A percentile compares a stretch with the other conserved stretches of the same genome.
Evolutionary conservation across 768 basidiomycete genomes (phyloP).

Genomic region (Pleurotus tuber-regium): DNA sequence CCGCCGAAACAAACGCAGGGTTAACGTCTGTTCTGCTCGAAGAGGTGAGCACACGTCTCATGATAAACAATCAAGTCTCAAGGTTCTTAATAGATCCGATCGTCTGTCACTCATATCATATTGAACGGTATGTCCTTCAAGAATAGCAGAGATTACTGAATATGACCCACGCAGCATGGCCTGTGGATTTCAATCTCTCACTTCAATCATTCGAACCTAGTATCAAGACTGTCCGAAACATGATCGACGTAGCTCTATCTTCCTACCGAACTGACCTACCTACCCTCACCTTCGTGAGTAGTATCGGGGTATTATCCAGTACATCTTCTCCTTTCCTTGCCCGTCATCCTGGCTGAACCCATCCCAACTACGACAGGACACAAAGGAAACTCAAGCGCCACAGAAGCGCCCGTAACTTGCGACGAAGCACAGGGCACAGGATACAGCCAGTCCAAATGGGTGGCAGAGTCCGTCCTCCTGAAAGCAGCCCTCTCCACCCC

Average conservation of each 20-base stretch:
- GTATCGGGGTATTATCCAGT: slow-evolving; percentile 26
- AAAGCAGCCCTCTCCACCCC: slow-evolving; percentile 8
- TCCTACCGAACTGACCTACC: slow-evolving; percentile 23
- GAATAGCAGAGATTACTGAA: neutral
- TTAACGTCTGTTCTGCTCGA: neutral
- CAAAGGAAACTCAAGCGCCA: neutral
- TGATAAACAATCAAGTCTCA: neutral
- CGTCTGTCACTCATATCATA: slow-evolving; percentile 23
- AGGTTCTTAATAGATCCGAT: neutral
- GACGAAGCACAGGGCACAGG: neutral
- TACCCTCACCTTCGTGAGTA: slow-evolving; percentile 30
- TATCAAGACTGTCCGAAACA: slow-evolving; percentile 22
- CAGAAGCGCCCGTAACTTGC: neutral
- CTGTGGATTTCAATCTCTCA: slow-evolving; percentile 29
- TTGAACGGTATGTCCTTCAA: slow-evolving; percentile 26
- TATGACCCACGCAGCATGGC: slow-evolving; percentile 25
- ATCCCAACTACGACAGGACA: neutral
- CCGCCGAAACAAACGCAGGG: neutral
- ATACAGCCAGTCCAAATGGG: neutral
- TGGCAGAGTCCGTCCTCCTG: slow-evolving; percentile 14
- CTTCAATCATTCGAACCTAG: slow-evolving; percentile 28
- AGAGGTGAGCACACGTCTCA: neutral
- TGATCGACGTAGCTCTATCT: slow-evolving; percentile 31
- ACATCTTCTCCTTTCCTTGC: no score
- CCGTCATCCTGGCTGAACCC: no score